phyloP scores from a whole-genome alignment of 208 protist species.

The Plasmodiophora brassicae region DNA sequence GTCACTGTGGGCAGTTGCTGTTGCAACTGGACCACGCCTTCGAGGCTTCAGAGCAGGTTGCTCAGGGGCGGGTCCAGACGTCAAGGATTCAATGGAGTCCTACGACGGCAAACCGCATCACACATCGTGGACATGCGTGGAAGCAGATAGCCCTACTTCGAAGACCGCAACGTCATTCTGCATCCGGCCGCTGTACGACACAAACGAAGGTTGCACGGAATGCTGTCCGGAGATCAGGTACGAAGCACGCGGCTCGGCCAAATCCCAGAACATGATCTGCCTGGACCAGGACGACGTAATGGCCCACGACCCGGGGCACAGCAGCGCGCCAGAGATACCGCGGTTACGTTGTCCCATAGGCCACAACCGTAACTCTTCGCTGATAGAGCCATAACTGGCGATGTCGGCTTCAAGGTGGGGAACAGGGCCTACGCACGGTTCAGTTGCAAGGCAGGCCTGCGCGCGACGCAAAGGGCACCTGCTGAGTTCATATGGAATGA shows the following conservation, averaged over 20 bases:
- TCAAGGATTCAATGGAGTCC: not conserved
- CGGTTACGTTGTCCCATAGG: not conserved
- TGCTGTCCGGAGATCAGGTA: not conserved
- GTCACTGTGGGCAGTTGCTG: not conserved
- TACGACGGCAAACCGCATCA: not conserved
- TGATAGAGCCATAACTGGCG: not conserved
- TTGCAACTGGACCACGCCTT: not conserved
- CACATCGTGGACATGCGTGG: not conserved
- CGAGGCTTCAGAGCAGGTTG: not conserved
- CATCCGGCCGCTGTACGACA: not conserved
- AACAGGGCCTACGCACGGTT: not conserved
- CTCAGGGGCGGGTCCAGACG: too few relatives aligned
- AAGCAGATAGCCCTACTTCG: not conserved
- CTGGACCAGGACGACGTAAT: conserved; percentile 19
- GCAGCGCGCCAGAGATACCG: not conserved
- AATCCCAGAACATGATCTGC: conserved; percentile 6
- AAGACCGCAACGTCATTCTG: not conserved
- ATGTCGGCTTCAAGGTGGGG: not conserved
- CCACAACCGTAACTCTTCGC: not conserved
- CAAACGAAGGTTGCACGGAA: not conserved
- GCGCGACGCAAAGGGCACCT: not conserved
- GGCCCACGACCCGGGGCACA: conserved; percentile 3
- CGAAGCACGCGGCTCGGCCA: not conserved
- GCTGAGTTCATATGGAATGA: not conserved
- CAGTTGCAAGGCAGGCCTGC: too few relatives aligned